phyloP scores from a whole-genome alignment of 2,329 filamentous ascomycete species.

The Colletotrichum sp. region DNA sequence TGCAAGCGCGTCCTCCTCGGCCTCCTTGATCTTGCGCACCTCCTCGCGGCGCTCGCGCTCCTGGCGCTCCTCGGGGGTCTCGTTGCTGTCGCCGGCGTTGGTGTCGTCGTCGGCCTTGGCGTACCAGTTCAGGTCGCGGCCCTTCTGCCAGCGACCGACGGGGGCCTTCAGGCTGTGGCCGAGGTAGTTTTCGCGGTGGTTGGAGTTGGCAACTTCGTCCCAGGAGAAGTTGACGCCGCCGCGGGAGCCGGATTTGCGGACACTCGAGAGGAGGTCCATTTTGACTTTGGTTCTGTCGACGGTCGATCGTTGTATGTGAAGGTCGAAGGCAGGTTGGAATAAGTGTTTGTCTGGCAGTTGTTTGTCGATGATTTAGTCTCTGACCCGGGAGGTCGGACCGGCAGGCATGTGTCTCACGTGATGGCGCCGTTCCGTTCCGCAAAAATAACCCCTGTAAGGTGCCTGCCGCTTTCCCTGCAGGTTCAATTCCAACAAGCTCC shows the following conservation, averaged over 20 bases:
- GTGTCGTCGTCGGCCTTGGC: conserved; percentile 58
- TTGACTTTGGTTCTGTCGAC: neutral
- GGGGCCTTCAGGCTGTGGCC: conserved; percentile 92
- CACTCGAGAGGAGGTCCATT: conserved; percentile 89
- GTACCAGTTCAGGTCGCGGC: conserved; percentile 70
- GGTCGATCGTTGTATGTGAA: neutral
- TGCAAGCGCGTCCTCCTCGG: conserved; percentile 90
- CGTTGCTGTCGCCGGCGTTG: conserved; percentile 55
- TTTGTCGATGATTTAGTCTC: neutral
- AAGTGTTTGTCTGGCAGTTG: neutral
- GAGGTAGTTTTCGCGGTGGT: conserved; percentile 87
- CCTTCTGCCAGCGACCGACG: conserved; percentile 90
- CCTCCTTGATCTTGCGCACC: conserved; percentile 82
- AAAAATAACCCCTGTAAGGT: neutral
- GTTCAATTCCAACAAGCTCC: neutral
- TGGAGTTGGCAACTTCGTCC: conserved; percentile 88
- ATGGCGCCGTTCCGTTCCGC: neutral
- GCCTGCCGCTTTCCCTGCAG: neutral
- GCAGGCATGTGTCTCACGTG: neutral
- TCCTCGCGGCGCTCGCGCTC: conserved; percentile 75
- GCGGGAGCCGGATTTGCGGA: conserved; percentile 89
- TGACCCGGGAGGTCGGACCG: neutral
- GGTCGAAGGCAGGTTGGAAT: neutral
- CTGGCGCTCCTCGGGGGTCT: conserved; percentile 62
- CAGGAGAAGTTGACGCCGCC: conserved; percentile 96